Conservation (phyloP, 345 rosid genomes). For the Dipteronia dyeriana region DNA sequence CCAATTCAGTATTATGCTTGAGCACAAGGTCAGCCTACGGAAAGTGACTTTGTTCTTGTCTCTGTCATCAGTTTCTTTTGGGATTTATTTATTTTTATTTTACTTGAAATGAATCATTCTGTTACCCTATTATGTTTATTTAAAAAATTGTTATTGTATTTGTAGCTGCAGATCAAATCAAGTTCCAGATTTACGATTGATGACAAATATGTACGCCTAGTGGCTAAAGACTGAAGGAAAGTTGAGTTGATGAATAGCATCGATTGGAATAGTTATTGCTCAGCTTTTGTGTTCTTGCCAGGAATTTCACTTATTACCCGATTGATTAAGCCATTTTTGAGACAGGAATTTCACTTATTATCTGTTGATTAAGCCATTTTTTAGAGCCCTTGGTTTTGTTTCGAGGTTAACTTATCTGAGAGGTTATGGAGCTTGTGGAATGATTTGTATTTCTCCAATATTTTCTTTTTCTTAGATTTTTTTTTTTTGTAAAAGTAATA, state of each 20-base stretch:
- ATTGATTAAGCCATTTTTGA: background rate
- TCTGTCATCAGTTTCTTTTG: background rate
- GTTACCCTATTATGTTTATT: background rate
- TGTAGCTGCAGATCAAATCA: constrained; percentile 53
- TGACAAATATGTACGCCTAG: constrained; percentile 60
- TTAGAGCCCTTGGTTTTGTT: background rate
- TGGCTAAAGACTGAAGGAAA: constrained; percentile 39
- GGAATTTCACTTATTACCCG: background rate
- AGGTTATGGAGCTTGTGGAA: background rate
- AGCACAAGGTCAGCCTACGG: constrained; percentile 58
- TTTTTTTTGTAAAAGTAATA: background rate
- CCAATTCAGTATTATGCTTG: constrained; percentile 40
- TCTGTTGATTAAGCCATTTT: background rate
- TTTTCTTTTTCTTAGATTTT: background rate
- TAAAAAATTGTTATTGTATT: background rate
- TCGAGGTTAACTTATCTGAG: background rate
- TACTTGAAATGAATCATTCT: background rate
- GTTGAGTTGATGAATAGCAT: background rate
- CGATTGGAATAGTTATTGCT: background rate
- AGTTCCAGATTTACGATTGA: constrained; percentile 63
- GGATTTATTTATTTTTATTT: background rate
- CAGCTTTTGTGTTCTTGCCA: too few relatives aligned
- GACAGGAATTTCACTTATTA: background rate
- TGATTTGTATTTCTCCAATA: background rate
- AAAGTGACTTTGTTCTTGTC: background rate